These are phyloP conservation scores for Candida stauntonica DNA, from an alignment of 805 yeast genomes.

Conservation along the genomic window DNA sequence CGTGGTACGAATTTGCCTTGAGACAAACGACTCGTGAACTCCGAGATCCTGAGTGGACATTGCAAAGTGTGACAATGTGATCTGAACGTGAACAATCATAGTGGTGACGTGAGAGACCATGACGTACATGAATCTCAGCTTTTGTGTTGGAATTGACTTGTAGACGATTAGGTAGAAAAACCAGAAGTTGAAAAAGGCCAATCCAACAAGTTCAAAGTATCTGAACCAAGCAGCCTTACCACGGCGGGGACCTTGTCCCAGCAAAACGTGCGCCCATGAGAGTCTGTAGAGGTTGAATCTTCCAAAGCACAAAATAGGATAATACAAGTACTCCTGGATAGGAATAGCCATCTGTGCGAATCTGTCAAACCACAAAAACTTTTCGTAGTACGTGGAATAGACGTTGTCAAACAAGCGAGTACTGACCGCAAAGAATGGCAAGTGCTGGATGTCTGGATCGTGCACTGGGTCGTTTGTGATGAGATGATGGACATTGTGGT, in stretches of 20 bases:
- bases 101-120: conserved; percentile 75
- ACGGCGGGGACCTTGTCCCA: conserved; percentile 73
- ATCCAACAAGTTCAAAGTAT: conserved; percentile 70
- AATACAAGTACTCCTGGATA: conserved; percentile 65
- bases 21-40: conserved; percentile 69
- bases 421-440: conserved; percentile 87
- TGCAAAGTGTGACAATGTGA: conserved; percentile 85
- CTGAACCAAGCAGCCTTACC: conserved; percentile 88
- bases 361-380: conserved; percentile 60
- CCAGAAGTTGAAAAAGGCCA: conserved; percentile 73
- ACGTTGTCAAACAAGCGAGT: conserved; percentile 62
- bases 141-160: conserved; percentile 46
- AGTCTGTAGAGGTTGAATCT: conserved; percentile 79
- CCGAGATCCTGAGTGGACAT: conserved; percentile 91
- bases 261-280: conserved; percentile 71
- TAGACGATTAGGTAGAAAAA: conserved; percentile 62
- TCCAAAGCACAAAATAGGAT: conserved; percentile 77
- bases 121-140: conserved; percentile 52
- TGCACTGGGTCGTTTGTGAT: conserved; percentile 91
- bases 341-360: conserved; percentile 56
- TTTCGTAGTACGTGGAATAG: conserved; percentile 78
- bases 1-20: conserved; percentile 81
- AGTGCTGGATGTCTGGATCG: conserved; percentile 91
- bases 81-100: conserved; percentile 92
- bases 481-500: conserved; percentile 90